Base-by-base conservation (phyloP, 345 rosid genomes). In the Camelina laxa region DNA sequence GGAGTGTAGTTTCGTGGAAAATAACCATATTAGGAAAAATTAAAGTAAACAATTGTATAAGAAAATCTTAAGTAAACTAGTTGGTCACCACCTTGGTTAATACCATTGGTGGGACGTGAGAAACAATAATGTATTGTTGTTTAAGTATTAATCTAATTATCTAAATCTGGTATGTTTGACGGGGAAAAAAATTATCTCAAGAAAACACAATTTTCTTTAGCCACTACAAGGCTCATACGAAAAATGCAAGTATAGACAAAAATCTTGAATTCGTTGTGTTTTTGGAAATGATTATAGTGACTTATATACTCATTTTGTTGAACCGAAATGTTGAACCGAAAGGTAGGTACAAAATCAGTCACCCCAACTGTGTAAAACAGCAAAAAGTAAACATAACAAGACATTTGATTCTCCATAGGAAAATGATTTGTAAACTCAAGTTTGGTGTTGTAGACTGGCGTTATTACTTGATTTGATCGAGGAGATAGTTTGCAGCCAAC, bases 401-500 rank as follows among this genome's bases (percentile, higher is more conserved):
- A 65, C 49, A 56, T 17, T 65, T 36, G 51, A 59, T 57, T 54
- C 48, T 54, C 55, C 14, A 7, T 39, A 10, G 13, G 21, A 41
- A 72, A 61, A 16, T 30, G 3, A 9, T n/a, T 55, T 39, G 48
- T 54, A 74, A n/a, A n/a, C n/a, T n/a, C n/a, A n/a, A n/a, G n/a
- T n/a, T n/a, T n/a, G n/a, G n/a, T n/a, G n/a, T n/a, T n/a, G n/a
- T n/a, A n/a, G n/a, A n/a, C n/a, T n/a, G n/a, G n/a, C n/a, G n/a
- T n/a, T n/a, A n/a, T n/a, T n/a, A n/a, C n/a, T n/a, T n/a, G n/a
- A 83, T 87, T 76, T 88, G 93, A 58, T 85, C 89, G 67, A 86
- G 69, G 57, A 87, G 93, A 79, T 87, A 86, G 81, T 88, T 92
- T 53, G 93, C 93, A 14, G 97, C 91, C 65, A 88, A 72, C 61